These are phyloP conservation scores for Aspergillus spinulosporus DNA, from an alignment of 2,329 filamentous ascomycete genomes.

Conservation along the genomic window DNA sequence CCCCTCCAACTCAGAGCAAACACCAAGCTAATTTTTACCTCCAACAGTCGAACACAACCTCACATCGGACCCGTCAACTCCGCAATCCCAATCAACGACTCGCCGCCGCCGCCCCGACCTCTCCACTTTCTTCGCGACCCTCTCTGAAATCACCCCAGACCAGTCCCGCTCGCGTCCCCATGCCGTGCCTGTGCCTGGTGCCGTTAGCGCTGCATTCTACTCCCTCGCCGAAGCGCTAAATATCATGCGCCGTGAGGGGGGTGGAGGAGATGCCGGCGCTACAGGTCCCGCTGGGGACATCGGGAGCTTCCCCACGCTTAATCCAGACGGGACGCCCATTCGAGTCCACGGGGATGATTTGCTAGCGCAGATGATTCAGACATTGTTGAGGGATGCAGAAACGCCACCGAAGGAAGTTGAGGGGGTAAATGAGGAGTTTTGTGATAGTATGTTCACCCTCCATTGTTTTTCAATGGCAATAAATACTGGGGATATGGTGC, in stretches of 20 bases:
- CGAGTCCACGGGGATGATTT: constrained; percentile 41
- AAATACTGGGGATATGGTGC: neutral
- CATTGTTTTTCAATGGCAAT: neutral
- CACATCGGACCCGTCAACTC: constrained; percentile 25
- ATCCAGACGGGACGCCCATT: constrained; percentile 16
- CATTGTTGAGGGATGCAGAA: constrained; percentile 57
- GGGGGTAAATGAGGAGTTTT: constrained; percentile 62
- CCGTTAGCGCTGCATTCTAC: constrained; percentile 61
- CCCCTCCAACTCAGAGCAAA: neutral
- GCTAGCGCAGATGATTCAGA: constrained; percentile 57
- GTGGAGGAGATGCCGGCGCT: constrained; percentile 28
- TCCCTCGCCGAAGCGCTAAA: constrained; percentile 62
- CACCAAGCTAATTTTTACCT: neutral
- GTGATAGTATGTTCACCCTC: constrained; percentile 45
- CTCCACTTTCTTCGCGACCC: constrained; percentile 64
- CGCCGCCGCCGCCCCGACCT: constrained; percentile 61
- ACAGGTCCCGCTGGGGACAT: constrained; percentile 27
- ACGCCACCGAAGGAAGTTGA: constrained; percentile 61
- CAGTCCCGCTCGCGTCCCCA: constrained; percentile 55
- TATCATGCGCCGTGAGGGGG: constrained; percentile 53
- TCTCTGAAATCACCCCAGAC: constrained; percentile 57
- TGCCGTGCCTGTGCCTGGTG: constrained; percentile 60
- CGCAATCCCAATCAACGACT: neutral
- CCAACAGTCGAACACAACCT: constrained; percentile 43
- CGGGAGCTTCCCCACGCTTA: constrained; percentile 28